phyloP scores from a whole-genome alignment of 2,329 filamentous ascomycete species.

The Macrophomina phaseolina region DNA sequence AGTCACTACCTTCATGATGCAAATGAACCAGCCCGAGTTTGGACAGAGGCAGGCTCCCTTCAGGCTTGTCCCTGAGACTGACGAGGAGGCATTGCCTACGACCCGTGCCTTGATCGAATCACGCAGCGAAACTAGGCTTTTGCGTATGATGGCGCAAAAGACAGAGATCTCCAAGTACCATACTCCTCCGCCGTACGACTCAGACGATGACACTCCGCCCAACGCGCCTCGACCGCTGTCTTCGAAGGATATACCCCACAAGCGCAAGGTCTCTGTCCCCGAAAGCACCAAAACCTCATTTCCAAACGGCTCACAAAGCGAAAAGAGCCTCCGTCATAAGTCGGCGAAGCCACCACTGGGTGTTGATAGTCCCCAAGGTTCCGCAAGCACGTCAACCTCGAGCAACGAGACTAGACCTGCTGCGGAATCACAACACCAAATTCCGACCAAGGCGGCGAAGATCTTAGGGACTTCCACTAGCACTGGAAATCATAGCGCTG shows the following conservation, averaged over 20 bases:
- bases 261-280: constrained; percentile 8
- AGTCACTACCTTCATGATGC: constrained; percentile 37
- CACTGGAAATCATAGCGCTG: background rate
- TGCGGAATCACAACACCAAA: background rate
- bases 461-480: background rate
- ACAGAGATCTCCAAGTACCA: constrained; percentile 25
- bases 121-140: constrained; percentile 42
- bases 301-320: background rate
- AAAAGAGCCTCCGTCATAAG: background rate
- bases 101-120: constrained; percentile 49
- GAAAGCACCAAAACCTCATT: background rate
- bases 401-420: background rate
- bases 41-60: constrained; percentile 21
- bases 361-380: background rate
- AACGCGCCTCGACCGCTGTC: background rate
- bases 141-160: constrained; percentile 37
- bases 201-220: constrained; percentile 8
- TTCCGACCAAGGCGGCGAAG: constrained; percentile 3
- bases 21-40: background rate
- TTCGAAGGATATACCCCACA: background rate
- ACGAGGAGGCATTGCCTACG: constrained; percentile 40
- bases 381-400: background rate
- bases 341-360: background rate
- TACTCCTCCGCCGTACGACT: background rate
- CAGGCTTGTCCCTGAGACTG: constrained; percentile 28